Conservation (phyloP, 441 rosid species). For the Mallotus japonicus region DNA sequence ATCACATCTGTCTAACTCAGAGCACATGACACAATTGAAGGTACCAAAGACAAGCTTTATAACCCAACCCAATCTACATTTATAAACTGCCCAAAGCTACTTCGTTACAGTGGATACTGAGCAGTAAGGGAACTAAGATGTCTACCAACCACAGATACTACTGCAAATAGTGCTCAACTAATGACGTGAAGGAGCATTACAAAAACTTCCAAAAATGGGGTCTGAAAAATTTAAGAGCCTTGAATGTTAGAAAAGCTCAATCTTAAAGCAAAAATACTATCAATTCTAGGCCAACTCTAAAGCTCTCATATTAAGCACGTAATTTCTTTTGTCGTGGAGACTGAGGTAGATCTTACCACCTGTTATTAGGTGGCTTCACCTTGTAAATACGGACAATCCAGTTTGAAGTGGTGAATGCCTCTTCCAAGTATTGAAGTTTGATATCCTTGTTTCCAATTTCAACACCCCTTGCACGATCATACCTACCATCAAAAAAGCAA, state of each 20-base stretch:
- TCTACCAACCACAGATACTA: not conserved
- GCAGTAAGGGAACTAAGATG: conserved; percentile 6
- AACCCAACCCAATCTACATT: not conserved
- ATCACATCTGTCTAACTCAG: too few species aligned
- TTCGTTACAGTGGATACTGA: not conserved
- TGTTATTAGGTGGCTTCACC: conserved; percentile 91
- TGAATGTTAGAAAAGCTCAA: conserved; percentile 20
- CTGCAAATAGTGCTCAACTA: not conserved
- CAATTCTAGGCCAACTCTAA: conserved; percentile 21
- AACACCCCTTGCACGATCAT: conserved; percentile 92
- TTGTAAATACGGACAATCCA: conserved; percentile 96
- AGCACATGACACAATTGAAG: too few species aligned
- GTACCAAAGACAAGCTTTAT: too few species aligned
- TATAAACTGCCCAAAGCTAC: not conserved
- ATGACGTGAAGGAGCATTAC: not conserved
- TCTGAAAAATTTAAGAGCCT: conserved; percentile 26
- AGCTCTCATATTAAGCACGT: conserved; percentile 13
- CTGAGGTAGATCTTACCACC: conserved; percentile 52
- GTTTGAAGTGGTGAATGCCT: conserved; percentile 93
- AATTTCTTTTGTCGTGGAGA: not conserved
- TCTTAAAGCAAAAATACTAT: conserved; percentile 16
- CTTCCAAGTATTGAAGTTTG: conserved; percentile 85
- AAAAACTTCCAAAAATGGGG: conserved; percentile 22
- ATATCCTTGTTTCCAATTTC: conserved; percentile 94
- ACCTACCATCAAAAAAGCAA: conserved; percentile 43